A percentile compares a stretch with the other conserved stretches of the same genome.
Conservation (phyloP, 192 early-diverging fungal genomes). For the Coemansia sp. region DNA sequence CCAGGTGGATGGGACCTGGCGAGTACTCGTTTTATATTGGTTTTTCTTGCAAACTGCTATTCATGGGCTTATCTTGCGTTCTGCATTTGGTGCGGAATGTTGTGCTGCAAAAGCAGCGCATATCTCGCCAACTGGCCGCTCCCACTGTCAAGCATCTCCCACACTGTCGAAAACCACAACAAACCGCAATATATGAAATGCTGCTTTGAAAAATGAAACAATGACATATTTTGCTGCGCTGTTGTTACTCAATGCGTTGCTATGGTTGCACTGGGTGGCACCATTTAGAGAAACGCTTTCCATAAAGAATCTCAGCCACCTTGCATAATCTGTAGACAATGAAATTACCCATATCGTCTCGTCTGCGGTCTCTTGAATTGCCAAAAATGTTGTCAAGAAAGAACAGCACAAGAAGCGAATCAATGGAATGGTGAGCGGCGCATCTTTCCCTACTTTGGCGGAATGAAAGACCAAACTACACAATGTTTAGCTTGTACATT, state of each 20-base stretch:
- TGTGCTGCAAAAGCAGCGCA: too few species aligned
- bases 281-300: not conserved
- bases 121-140: too few species aligned
- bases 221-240: not conserved
- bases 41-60: not conserved
- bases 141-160: not conserved
- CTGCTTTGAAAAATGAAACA: not conserved
- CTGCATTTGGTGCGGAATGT: too few species aligned
- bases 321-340: constrained; percentile 4
- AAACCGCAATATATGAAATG: constrained; percentile 2
- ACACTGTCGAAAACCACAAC: constrained; percentile 5
- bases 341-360: not conserved
- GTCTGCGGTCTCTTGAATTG: not conserved
- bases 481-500: not conserved
- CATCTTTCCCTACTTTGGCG: not conserved
- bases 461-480: not conserved
- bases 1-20: not conserved
- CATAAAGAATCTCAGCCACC: not conserved
- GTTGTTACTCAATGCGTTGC: not conserved
- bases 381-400: not conserved
- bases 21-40: not conserved
- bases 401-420: not conserved
- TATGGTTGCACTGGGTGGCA: not conserved
- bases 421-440: not conserved
- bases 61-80: not conserved